Conservation (phyloP, 2,329 filamentous ascomycete species). For the Epichloe amarillans region DNA sequence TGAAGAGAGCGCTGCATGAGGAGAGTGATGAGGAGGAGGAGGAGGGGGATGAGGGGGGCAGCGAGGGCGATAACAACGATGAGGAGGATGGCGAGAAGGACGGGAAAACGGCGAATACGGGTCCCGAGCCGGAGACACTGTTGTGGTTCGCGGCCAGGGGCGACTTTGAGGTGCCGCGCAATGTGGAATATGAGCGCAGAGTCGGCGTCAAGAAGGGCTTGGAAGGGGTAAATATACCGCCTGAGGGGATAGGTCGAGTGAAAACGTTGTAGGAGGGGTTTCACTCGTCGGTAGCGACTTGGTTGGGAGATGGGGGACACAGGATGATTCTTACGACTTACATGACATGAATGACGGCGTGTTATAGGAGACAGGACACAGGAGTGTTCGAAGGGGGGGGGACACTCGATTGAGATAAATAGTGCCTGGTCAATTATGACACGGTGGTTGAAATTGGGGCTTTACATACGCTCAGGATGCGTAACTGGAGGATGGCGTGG, state of each 20-base stretch:
- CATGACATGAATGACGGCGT: background rate
- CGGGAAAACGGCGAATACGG: constrained; percentile 16
- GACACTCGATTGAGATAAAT: too few species aligned
- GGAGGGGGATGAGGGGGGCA: constrained; percentile 32
- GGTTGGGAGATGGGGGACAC: constrained; percentile 26
- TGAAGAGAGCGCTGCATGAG: constrained; percentile 42
- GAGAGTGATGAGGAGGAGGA: constrained; percentile 45
- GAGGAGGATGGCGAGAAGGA: constrained; percentile 14
- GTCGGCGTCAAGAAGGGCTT: constrained; percentile 18
- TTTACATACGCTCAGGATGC: too few species aligned
- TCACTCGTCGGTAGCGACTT: background rate
- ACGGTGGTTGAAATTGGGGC: too few species aligned
- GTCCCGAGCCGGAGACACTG: constrained; percentile 32
- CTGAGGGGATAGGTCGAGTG: constrained; percentile 8
- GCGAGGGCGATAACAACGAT: constrained; percentile 20
- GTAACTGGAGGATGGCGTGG: too few species aligned
- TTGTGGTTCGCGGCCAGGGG: constrained; percentile 33
- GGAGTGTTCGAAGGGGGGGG: too few species aligned
- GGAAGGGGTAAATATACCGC: constrained; percentile 22
- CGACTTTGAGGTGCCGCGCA: constrained; percentile 30
- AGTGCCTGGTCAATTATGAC: too few species aligned
- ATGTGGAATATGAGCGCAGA: constrained; percentile 30
- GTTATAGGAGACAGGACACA: too few species aligned
- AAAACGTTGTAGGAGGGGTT: constrained; percentile 7
- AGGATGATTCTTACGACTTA: background rate